Percentiles rank a stretch among this genome's conserved stretches.
Evolutionary conservation across 441 rosid genomes (phyloP).

Genomic region (Hura crepitans): DNA sequence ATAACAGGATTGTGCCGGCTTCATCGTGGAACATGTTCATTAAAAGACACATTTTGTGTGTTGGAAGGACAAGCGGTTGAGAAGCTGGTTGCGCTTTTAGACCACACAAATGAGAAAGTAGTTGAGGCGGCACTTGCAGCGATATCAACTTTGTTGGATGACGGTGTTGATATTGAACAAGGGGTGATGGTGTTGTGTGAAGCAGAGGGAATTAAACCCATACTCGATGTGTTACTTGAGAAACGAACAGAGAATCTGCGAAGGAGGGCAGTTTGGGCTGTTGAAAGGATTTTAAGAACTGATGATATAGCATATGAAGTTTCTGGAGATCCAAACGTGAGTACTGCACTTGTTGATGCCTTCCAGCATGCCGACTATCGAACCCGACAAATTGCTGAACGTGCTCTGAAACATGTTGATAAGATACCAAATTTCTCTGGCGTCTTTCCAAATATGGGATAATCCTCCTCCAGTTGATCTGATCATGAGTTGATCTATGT

Average conservation of each 20-base stretch:
- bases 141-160: constrained; percentile 68
- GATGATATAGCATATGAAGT: constrained; percentile 76
- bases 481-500: constrained; percentile 10
- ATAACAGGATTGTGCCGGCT: constrained; percentile 71
- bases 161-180: constrained; percentile 69
- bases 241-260: constrained; percentile 65
- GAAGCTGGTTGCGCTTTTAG: constrained; percentile 77
- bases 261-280: constrained; percentile 79
- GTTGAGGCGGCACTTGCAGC: constrained; percentile 93
- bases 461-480: constrained; percentile 20
- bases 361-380: constrained; percentile 83
- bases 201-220: constrained; percentile 59
- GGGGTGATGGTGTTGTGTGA: constrained; percentile 61
- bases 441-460: constrained; percentile 57
- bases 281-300: constrained; percentile 77
- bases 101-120: constrained; percentile 77
- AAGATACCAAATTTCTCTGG: constrained; percentile 92
- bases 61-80: constrained; percentile 78
- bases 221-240: constrained; percentile 57
- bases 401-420: constrained; percentile 82
- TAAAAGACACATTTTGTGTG: constrained; percentile 75
- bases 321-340: constrained; percentile 61
- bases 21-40: constrained; percentile 76
- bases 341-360: constrained; percentile 92
- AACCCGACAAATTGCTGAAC: constrained; percentile 88